Evolutionary conservation across 495 filamentous ascomycete species (phyloP).

Genomic region (Xylaria bambusicola): DNA sequence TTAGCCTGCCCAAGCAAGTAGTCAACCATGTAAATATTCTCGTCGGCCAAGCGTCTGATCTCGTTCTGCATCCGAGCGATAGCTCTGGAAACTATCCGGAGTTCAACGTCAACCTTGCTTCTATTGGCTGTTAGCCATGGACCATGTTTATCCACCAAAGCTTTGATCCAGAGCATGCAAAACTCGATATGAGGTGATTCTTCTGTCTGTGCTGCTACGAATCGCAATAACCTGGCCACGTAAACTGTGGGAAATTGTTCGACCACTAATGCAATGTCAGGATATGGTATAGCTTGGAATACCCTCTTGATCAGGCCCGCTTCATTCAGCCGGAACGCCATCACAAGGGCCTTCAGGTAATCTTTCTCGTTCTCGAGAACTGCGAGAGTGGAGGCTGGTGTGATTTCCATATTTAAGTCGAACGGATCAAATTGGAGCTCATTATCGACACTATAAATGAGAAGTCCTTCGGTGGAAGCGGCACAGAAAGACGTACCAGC

Average conservation of each 20-base stretch:
- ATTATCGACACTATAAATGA: constrained; percentile 87
- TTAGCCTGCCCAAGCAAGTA: constrained; percentile 62
- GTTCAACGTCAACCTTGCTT: constrained; percentile 73
- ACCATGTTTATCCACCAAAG: constrained; percentile 80
- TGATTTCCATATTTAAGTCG: constrained; percentile 91
- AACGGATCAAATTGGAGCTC: constrained; percentile 87
- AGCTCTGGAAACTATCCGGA: constrained; percentile 75
- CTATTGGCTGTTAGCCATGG: constrained; percentile 77
- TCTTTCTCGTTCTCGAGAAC: constrained; percentile 74
- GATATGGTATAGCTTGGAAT: constrained; percentile 77
- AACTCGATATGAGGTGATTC: constrained; percentile 92
- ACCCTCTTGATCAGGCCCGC: constrained; percentile 73
- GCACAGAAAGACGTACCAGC: constrained; percentile 90
- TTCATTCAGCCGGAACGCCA: constrained; percentile 95
- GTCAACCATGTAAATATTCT: constrained; percentile 82
- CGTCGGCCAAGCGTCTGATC: constrained; percentile 73
- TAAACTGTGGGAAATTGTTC: constrained; percentile 83
- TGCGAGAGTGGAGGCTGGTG: constrained; percentile 74
- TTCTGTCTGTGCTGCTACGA: constrained; percentile 84
- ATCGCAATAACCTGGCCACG: constrained; percentile 74
- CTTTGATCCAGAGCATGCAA: constrained; percentile 87
- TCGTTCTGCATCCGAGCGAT: constrained; percentile 76
- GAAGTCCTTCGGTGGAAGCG: constrained; percentile 87
- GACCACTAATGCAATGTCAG: constrained; percentile 76
- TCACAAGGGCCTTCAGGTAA: constrained; percentile 88